Conservation (phyloP, 768 basidiomycete genomes). For the Epithele typhae region DNA sequence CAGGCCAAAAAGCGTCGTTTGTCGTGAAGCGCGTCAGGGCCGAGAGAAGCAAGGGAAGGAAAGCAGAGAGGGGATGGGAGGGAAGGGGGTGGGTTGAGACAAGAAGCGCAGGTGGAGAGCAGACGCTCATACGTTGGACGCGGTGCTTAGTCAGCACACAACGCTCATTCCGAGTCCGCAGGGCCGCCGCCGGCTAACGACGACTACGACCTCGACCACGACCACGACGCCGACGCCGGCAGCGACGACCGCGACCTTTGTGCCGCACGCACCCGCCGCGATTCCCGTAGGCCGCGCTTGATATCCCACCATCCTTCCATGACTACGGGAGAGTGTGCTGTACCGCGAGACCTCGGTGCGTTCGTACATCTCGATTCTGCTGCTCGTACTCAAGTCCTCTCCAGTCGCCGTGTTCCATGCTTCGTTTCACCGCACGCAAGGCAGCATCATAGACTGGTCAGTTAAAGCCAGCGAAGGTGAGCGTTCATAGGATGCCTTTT, state of each 20-base stretch:
- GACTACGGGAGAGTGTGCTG: not conserved
- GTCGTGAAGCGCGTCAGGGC: no score
- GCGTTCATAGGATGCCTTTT: constrained; percentile 14
- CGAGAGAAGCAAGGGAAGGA: no score
- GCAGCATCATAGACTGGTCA: constrained; percentile 78
- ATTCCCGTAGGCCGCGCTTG: no score
- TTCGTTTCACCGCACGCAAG: constrained; percentile 80
- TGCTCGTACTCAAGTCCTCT: not conserved
- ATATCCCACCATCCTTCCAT: constrained; percentile 7
- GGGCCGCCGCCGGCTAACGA: no score
- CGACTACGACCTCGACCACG: constrained; percentile 12
- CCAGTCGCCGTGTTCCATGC: constrained; percentile 81
- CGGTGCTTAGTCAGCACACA: not conserved
- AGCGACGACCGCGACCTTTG: not conserved
- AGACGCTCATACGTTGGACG: no score
- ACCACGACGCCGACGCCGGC: constrained; percentile 5
- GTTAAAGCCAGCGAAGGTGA: constrained; percentile 65
- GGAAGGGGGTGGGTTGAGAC: no score
- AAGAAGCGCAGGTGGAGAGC: no score
- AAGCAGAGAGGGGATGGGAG: no score
- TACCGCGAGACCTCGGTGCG: constrained; percentile 54
- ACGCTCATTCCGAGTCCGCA: not conserved
- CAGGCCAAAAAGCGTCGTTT: no score
- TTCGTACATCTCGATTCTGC: not conserved
- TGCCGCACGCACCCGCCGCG: no score